Percentiles rank a stretch among this genome's conserved stretches.
Conservation (phyloP, 2,329 filamentous ascomycete species). For the Aureobasidium sp. region DNA sequence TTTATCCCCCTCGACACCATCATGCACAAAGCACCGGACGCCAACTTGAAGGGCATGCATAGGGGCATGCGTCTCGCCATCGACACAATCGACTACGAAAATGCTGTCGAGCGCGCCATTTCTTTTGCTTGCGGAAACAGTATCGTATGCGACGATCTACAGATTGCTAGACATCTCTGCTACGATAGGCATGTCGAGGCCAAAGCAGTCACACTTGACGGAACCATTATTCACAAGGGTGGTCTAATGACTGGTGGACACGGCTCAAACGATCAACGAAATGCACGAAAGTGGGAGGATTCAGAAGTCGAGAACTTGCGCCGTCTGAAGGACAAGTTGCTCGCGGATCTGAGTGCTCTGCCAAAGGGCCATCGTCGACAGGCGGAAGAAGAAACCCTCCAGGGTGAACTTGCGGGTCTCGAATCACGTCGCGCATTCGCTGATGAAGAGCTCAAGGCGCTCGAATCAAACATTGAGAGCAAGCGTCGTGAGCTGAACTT, state of each 20-base stretch:
- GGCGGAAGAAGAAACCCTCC: conserved; percentile 69
- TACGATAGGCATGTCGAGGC: conserved; percentile 78
- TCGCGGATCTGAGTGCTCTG: conserved; percentile 68
- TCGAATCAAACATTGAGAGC: conserved; percentile 74
- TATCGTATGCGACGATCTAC: conserved; percentile 82
- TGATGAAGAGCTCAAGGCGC: conserved; percentile 65
- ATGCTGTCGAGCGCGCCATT: conserved; percentile 80
- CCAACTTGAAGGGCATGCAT: conserved; percentile 79
- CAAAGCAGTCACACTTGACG: conserved; percentile 89
- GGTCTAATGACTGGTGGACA: conserved; percentile 95
- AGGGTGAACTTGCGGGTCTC: conserved; percentile 69
- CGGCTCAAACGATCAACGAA: conserved; percentile 63
- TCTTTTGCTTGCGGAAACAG: conserved; percentile 91
- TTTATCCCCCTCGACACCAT: conserved; percentile 97
- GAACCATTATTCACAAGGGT: conserved; percentile 93
- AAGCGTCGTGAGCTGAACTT: conserved; percentile 75
- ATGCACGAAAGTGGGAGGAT: conserved; percentile 72
- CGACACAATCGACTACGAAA: conserved; percentile 91
- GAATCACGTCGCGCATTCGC: conserved; percentile 65
- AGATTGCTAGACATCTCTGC: conserved; percentile 80
- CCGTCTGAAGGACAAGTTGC: conserved; percentile 63
- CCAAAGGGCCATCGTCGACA: conserved; percentile 69
- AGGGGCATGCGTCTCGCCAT: conserved; percentile 81
- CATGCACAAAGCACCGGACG: conserved; percentile 84
- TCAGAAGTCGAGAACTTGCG: conserved; percentile 79